Base-by-base conservation (phyloP, 1,284 basidiomycete species). In the Crucibulum cyathiforme region DNA sequence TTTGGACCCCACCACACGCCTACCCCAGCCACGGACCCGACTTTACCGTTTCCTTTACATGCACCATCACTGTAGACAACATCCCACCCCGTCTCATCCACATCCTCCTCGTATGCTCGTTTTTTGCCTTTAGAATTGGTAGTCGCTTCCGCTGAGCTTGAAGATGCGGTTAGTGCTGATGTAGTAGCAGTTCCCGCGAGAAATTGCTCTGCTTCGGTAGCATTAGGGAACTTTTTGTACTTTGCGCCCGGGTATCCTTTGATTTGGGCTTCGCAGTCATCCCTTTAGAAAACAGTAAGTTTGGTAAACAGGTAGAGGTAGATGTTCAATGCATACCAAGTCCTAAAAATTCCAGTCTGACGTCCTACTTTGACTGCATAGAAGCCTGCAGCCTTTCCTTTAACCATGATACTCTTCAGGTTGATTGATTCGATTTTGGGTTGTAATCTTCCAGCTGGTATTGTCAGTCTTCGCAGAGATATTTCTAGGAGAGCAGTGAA, bases 1-100 rank as follows among this genome's bases (percentile, higher is more conserved):
- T 82, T 72, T 9, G 73, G 73, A 0, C 86, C 89, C 88, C 89
- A 94, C 85, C 89, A 94, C 0, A 94, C 89, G 1, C 92, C 92
- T 43, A 93, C 73, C 3, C 92, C 92, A 1, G 90, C 92, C 15
- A 84, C 58, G 0, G 88, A 81, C 6, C 80, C 82, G 6, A 35
- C 35, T 67, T 84, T 74, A 0, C 94, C 94, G 67, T 96, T 96
- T 5, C 86, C 84, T 64, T 83, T 85, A 57, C 92, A 94, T 1
- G 93, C 90, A 9, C 94, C 94, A 71, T 96, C 94, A 17, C 82
- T 88, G 68, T 92, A 95, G 3, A 94, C 91, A 13, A 88, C 75
- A 53, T 82, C 74, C 67, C 76, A 81, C n/a, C 63, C 67, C 24
- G 60, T 57, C 53, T 75, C 71, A 54, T 76, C 73, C 10, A 63